Conservation (phyloP, 768 basidiomycete genomes). For the Mycena venus region DNA sequence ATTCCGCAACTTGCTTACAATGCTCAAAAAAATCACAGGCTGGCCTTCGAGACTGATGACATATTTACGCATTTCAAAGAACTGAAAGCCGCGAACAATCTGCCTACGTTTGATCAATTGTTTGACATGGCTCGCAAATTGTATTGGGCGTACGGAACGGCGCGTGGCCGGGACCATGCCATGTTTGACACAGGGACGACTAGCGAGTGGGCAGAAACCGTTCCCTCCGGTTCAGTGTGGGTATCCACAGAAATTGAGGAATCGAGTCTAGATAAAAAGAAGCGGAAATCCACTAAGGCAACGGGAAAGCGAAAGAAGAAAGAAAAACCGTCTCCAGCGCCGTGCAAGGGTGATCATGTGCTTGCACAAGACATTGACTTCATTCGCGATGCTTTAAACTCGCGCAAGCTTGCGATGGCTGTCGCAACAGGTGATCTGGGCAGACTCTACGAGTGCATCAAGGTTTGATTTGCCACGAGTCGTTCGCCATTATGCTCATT, state of each 20-base stretch:
- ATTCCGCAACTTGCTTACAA: background rate
- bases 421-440: slow-evolving; percentile 49
- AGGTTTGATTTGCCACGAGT: slow-evolving; percentile 31
- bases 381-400: slow-evolving; percentile 39
- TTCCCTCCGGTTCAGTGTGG: background rate
- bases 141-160: background rate
- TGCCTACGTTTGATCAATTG: background rate
- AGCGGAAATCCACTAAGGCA: background rate
- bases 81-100: background rate
- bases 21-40: background rate
- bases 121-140: background rate
- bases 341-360: slow-evolving; percentile 35
- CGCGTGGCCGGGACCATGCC: slow-evolving; percentile 1
- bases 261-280: background rate
- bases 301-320: background rate
- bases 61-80: background rate
- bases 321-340: background rate
- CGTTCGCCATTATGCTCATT: background rate
- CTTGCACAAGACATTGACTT: slow-evolving; percentile 42
- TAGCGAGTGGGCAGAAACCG: slow-evolving; percentile 2
- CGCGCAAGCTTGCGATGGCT: slow-evolving; percentile 42
- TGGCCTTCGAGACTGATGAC: background rate
- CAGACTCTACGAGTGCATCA: slow-evolving; percentile 46
- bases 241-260: background rate
- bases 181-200: background rate